phyloP scores from a whole-genome alignment of 495 filamentous ascomycete genomes.

The Tuber melanosporum region DNA sequence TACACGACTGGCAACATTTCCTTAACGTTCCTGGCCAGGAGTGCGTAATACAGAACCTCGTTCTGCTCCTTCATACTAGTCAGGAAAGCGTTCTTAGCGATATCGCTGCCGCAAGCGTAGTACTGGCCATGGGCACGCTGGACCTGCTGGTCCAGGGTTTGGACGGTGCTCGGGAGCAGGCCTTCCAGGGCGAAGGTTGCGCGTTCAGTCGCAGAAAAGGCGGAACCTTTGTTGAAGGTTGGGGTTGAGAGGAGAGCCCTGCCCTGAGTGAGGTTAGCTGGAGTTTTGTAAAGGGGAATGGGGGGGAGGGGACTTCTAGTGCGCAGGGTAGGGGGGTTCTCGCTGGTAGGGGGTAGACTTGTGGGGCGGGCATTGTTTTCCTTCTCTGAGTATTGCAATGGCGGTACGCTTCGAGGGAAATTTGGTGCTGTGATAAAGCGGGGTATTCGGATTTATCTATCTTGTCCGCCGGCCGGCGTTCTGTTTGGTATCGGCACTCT shows the following conservation, averaged over 20 bases:
- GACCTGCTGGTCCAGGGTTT: conserved; percentile 75
- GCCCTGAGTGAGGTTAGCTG: conserved; percentile 46
- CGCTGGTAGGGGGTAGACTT: background rate
- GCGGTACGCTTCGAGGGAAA: background rate
- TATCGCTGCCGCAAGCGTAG: conserved; percentile 50
- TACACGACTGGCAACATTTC: conserved; percentile 89
- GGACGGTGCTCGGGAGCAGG: conserved; percentile 62
- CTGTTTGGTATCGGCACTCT: too few species aligned
- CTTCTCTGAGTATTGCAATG: background rate
- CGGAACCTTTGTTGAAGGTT: conserved; percentile 79
- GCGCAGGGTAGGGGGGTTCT: background rate
- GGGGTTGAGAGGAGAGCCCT: conserved; percentile 59
- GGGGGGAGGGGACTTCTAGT: background rate
- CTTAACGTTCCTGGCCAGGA: conserved; percentile 49
- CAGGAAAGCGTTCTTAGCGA: conserved; percentile 79
- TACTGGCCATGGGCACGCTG: conserved; percentile 78
- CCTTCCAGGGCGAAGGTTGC: conserved; percentile 62
- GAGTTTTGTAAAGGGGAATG: background rate
- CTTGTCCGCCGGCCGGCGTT: background rate
- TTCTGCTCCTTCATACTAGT: conserved; percentile 76
- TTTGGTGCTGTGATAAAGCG: background rate
- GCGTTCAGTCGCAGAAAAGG: conserved; percentile 63
- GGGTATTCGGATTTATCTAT: background rate
- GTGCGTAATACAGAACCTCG: conserved; percentile 66
- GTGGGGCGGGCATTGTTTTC: background rate